A percentile compares a stretch with the other conserved stretches of the same genome.
These are phyloP conservation scores for Globisporangium rhizosaccharum DNA, from an alignment of 352 stramenopile species.

Conservation along the genomic window DNA sequence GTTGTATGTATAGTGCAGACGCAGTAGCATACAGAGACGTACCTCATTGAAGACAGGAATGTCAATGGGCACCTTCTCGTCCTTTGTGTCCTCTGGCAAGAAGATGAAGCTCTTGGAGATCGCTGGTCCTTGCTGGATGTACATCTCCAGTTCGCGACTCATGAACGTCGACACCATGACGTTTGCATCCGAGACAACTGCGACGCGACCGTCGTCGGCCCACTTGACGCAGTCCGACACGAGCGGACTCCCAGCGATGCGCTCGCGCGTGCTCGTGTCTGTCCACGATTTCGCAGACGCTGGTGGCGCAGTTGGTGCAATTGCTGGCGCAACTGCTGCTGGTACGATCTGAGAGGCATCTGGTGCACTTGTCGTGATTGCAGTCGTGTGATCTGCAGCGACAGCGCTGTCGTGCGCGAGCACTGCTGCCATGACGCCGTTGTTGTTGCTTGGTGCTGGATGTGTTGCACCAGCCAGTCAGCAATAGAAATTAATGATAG, in stretches of 20 bases:
- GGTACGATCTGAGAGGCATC: background rate
- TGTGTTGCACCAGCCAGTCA: too few species aligned
- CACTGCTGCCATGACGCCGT: too few species aligned
- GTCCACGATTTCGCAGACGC: constrained; percentile 15
- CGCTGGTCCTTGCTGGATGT: constrained; percentile 62
- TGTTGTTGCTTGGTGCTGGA: too few species aligned
- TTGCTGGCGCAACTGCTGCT: background rate
- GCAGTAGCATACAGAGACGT: too few species aligned
- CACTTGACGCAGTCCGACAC: constrained; percentile 58
- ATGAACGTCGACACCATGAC: constrained; percentile 77
- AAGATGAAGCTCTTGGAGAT: constrained; percentile 85
- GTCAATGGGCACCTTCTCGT: constrained; percentile 45
- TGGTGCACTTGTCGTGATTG: too few species aligned
- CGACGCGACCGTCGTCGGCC: constrained; percentile 69
- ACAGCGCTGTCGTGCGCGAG: too few species aligned
- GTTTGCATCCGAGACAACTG: constrained; percentile 65
- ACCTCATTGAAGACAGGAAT: constrained; percentile 45
- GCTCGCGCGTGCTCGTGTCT: constrained; percentile 46
- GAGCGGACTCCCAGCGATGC: constrained; percentile 67
- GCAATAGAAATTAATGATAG: too few species aligned
- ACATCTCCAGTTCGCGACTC: constrained; percentile 78
- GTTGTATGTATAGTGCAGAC: background rate
- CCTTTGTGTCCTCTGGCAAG: constrained; percentile 28
- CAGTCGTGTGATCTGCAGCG: too few species aligned
- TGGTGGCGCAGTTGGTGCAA: background rate